These are phyloP conservation scores for Huntiella bhutanensis DNA, from an alignment of 2,329 filamentous ascomycete genomes.

Conservation along the genomic window DNA sequence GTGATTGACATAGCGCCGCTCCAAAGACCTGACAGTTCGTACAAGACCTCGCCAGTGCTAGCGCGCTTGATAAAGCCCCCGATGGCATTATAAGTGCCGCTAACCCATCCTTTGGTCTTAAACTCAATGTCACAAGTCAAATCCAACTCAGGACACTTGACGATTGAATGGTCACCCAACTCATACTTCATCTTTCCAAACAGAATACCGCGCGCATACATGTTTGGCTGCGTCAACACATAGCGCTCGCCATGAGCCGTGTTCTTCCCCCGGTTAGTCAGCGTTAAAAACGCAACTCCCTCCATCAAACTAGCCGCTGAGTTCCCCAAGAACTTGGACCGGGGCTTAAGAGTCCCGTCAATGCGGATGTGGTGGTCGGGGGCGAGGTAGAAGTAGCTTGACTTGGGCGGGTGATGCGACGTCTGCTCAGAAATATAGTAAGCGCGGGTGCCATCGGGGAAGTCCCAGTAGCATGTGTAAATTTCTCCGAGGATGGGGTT, in stretches of 20 bases:
- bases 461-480: constrained; percentile 91
- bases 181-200: constrained; percentile 99
- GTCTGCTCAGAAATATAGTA: constrained; percentile 98
- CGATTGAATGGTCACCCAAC: constrained; percentile 85
- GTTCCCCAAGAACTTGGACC: constrained; percentile 90
- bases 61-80: constrained; percentile 80
- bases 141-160: constrained; percentile 74
- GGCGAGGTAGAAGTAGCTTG: constrained; percentile 97
- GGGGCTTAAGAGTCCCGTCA: constrained; percentile 84
- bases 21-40: constrained; percentile 83
- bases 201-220: constrained; percentile 92
- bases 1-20: constrained; percentile 89
- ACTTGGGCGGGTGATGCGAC: constrained; percentile 94
- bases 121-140: constrained; percentile 87
- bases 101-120: constrained; percentile 95
- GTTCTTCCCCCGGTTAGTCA: constrained; percentile 58
- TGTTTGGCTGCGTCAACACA: constrained; percentile 91
- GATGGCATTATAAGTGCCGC: constrained; percentile 90
- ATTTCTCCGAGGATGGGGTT: constrained; percentile 93
- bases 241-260: constrained; percentile 61
- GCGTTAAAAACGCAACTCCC: constrained; percentile 68
- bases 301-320: constrained; percentile 98
- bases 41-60: constrained; percentile 69
- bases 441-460: constrained; percentile 62
- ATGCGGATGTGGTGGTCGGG: constrained; percentile 87